These are phyloP conservation scores for Monosporascus cannonballus DNA, from an alignment of 2,329 filamentous ascomycete genomes.

Conservation along the genomic window DNA sequence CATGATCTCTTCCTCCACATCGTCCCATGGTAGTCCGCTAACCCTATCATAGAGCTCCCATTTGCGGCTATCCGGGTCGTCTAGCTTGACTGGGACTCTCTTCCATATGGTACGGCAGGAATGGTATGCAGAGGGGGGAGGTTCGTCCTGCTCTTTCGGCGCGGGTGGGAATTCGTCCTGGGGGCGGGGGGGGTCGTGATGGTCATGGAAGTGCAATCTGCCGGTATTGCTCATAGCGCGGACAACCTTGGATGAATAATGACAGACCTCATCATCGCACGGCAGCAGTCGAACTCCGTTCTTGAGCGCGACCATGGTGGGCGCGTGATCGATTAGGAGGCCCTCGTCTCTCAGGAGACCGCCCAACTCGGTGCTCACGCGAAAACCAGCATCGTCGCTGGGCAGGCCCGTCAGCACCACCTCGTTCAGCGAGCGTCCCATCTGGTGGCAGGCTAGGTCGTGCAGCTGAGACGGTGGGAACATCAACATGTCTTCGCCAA, in stretches of 20 bases:
- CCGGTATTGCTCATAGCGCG: slow-evolving; percentile 29
- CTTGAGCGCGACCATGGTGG: slow-evolving; percentile 36
- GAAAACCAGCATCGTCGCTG: slow-evolving; percentile 40
- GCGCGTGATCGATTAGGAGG: slow-evolving; percentile 40
- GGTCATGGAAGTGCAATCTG: slow-evolving; percentile 20
- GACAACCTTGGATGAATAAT: slow-evolving; percentile 38
- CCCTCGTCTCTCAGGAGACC: slow-evolving; percentile 49
- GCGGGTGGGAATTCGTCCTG: slow-evolving; percentile 31
- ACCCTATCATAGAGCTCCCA: slow-evolving; percentile 42
- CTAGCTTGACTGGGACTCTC: slow-evolving; percentile 34
- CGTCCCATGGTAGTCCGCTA: slow-evolving; percentile 24
- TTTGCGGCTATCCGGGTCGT: slow-evolving; percentile 33
- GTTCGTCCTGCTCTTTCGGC: slow-evolving; percentile 34
- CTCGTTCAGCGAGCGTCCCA: slow-evolving; percentile 48
- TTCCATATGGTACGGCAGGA: slow-evolving; percentile 46
- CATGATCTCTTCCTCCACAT: slow-evolving; percentile 22
- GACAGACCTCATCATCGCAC: slow-evolving; percentile 23
- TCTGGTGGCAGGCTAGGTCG: slow-evolving; percentile 46
- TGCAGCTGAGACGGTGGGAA: slow-evolving; percentile 43
- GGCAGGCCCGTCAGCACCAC: slow-evolving; percentile 47
- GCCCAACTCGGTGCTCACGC: slow-evolving; percentile 40
- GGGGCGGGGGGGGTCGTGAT: slow-evolving; percentile 17
- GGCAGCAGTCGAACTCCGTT: slow-evolving; percentile 33
- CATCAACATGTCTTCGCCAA: slow-evolving; percentile 38
- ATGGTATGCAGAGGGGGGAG: slow-evolving; percentile 33